Conservation (phyloP, 768 basidiomycete genomes). For the Phylloporus sp. region DNA sequence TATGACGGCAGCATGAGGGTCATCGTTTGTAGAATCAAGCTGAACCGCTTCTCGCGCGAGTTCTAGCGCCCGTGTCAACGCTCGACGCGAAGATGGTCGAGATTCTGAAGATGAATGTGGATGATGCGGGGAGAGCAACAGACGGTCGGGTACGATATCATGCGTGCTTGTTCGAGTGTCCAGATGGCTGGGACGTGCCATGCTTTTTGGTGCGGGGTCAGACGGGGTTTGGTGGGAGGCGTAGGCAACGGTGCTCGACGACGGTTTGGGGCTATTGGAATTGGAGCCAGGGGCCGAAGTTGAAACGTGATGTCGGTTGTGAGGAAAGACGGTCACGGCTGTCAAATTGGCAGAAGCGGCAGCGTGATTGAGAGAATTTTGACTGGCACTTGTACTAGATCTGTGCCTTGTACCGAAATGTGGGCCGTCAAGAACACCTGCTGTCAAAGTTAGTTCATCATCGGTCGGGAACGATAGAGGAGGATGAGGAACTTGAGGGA, state of each 20-base stretch:
- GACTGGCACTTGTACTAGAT: conserved; percentile 36
- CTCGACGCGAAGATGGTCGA: conserved; percentile 73
- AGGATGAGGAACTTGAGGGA: conserved; percentile 57
- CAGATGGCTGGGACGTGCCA: conserved; percentile 33
- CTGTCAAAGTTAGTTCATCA: conserved; percentile 18
- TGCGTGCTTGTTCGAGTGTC: conserved; percentile 26
- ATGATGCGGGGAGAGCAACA: conserved; percentile 42
- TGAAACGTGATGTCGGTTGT: conserved; percentile 41
- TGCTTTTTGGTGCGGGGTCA: conserved; percentile 55
- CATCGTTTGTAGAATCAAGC: conserved; percentile 83
- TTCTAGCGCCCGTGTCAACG: conserved; percentile 81
- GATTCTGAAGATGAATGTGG: conserved; percentile 44
- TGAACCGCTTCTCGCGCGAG: conserved; percentile 87
- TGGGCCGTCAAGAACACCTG: conserved; percentile 27
- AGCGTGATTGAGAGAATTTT: conserved; percentile 30
- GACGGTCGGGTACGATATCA: conserved; percentile 42
- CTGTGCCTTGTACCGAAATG: conserved; percentile 31
- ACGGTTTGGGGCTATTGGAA: conserved; percentile 27
- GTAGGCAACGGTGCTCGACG: conserved; percentile 22
- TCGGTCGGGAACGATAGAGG: conserved; percentile 16
- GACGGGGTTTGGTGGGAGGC: conserved; percentile 46
- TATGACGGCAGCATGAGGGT: conserved; percentile 82
- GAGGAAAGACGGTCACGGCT: conserved; percentile 60
- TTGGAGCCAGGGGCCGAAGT: conserved; percentile 22
- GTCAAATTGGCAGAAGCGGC: conserved; percentile 48